These are phyloP conservation scores for Penicillium coprophilum DNA, from an alignment of 495 filamentous ascomycete genomes.

Conservation along the genomic window DNA sequence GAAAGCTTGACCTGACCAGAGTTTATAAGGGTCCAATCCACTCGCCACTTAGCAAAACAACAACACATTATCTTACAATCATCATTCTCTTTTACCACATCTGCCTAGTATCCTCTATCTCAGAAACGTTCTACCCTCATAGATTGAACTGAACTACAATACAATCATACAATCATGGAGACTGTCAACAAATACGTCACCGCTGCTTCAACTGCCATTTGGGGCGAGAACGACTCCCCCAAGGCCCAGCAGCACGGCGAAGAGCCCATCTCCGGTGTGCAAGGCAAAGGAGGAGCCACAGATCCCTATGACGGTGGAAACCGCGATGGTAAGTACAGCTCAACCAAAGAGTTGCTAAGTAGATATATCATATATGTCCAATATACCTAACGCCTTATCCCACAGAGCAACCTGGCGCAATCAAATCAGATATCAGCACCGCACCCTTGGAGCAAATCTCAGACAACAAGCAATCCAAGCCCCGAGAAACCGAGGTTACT, in stretches of 20 bases:
- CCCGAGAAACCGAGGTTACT: background rate
- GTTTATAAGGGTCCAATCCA: background rate
- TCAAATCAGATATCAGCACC: constrained; percentile 25
- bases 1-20: constrained; percentile 10
- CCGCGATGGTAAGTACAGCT: constrained; percentile 37
- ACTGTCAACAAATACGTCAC: constrained; percentile 37
- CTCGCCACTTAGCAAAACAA: background rate
- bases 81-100: background rate
- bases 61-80: background rate
- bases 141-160: background rate
- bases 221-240: constrained; percentile 27
- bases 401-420: constrained; percentile 39
- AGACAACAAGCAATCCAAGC: constrained; percentile 2
- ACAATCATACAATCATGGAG: constrained; percentile 35
- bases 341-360: background rate
- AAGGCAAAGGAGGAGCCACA: constrained; percentile 35
- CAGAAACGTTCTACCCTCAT: background rate
- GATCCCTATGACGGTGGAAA: constrained; percentile 50
- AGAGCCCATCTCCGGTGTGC: constrained; percentile 45
- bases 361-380: background rate
- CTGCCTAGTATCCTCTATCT: background rate
- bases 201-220: constrained; percentile 37
- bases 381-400: background rate
- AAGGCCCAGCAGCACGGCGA: constrained; percentile 28
- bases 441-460: constrained; percentile 20